A percentile compares a stretch with the other conserved stretches of the same genome.
These are phyloP conservation scores for Podospora bellae-mahoneyi DNA, from an alignment of 495 filamentous ascomycete genomes.

Conservation along the genomic window DNA sequence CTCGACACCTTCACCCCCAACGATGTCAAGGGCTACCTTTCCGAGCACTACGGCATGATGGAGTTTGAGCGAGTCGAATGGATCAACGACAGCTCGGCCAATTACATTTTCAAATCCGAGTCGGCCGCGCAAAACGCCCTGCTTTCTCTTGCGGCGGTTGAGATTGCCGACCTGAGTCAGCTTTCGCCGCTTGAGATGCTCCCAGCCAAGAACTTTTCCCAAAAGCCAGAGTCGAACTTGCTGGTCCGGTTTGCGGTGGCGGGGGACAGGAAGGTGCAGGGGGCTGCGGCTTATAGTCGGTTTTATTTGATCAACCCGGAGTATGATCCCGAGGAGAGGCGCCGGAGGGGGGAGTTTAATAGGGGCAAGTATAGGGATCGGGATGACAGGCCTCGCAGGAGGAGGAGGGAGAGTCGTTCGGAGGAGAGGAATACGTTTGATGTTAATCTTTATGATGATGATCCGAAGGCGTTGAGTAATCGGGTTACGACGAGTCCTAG, in stretches of 20 bases:
- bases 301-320: conserved; percentile 91
- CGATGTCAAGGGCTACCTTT: conserved; percentile 68
- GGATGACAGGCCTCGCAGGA: conserved; percentile 57
- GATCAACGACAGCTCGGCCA: conserved; percentile 92
- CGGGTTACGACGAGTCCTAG: conserved; percentile 24
- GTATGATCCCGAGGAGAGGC: conserved; percentile 74
- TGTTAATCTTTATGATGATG: conserved; percentile 42
- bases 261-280: conserved; percentile 72
- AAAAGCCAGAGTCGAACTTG: conserved; percentile 66
- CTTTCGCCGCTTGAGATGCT: conserved; percentile 49
- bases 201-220: conserved; percentile 58
- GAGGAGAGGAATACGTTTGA: conserved; percentile 23
- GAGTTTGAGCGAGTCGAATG: conserved; percentile 69
- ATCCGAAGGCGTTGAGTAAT: conserved; percentile 43
- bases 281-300: conserved; percentile 74
- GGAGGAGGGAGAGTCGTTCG: conserved; percentile 54
- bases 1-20: conserved; percentile 76
- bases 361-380: conserved; percentile 54
- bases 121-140: conserved; percentile 66
- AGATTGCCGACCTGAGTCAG: conserved; percentile 45
- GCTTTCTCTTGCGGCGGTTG: conserved; percentile 52
- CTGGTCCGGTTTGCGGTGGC: conserved; percentile 68
- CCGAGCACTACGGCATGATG: conserved; percentile 57
- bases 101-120: conserved; percentile 72
- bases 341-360: conserved; percentile 43